phyloP scores from a whole-genome alignment of 2,329 filamentous ascomycete genomes.

The Graphilbum ipis-grandicollis region DNA sequence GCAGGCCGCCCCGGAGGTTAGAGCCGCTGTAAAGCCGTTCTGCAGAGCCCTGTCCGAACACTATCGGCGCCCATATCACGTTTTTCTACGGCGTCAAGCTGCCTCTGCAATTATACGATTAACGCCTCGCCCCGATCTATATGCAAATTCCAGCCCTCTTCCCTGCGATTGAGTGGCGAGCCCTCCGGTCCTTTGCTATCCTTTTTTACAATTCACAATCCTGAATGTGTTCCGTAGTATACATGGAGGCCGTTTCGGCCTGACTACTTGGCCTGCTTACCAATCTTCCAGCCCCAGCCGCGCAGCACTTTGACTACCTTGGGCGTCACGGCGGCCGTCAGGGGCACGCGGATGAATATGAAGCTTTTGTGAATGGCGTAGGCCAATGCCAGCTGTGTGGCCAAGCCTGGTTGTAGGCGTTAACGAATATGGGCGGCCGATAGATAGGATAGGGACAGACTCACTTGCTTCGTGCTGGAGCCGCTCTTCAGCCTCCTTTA shows the following conservation, averaged over 20 bases:
- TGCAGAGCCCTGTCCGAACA: no score
- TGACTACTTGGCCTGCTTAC: slow-evolving; percentile 33
- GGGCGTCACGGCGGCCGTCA: slow-evolving; percentile 78
- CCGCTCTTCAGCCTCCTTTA: slow-evolving; percentile 43
- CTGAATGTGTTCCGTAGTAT: no score
- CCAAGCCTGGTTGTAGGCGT: slow-evolving; percentile 29
- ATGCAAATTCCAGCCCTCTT: no score
- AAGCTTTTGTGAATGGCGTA: slow-evolving; percentile 98
- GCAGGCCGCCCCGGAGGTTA: no score
- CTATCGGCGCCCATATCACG: no score
- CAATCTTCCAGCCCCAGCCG: slow-evolving; percentile 88
- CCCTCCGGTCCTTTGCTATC: no score
- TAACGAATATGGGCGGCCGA: background rate
- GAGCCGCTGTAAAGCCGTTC: no score
- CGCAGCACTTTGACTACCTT: slow-evolving; percentile 84
- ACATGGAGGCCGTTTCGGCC: no score
- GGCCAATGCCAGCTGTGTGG: slow-evolving; percentile 76
- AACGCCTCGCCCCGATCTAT: no score
- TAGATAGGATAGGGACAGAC: slow-evolving; percentile 19
- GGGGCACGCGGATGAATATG: slow-evolving; percentile 86
- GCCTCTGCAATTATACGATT: no score
- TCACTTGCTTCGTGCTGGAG: slow-evolving; percentile 56
- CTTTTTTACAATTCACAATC: background rate
- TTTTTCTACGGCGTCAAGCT: no score
- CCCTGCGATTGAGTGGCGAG: no score